phyloP scores from a whole-genome alignment of 2,329 filamentous ascomycete genomes.

The Blastomyces emzantsi region DNA sequence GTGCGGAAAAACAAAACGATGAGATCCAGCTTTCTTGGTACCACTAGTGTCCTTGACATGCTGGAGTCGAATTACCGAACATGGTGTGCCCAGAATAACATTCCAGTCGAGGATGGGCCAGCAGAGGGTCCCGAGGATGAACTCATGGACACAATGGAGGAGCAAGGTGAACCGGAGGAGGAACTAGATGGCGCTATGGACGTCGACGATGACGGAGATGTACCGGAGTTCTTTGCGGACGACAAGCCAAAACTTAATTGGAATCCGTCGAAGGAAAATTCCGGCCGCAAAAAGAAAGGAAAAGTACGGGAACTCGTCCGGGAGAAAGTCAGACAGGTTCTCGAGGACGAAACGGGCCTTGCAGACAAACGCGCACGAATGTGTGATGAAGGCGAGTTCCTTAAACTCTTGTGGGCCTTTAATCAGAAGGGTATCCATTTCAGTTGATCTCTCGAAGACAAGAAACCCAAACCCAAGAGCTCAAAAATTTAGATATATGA shows the following conservation, averaged over 20 bases:
- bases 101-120: constrained; percentile 62
- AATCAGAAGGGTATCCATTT: constrained; percentile 94
- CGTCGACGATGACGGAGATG: constrained; percentile 50
- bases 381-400: constrained; percentile 88
- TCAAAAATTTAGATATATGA: constrained; percentile 2
- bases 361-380: constrained; percentile 73
- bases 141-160: constrained; percentile 29
- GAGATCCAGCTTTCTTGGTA: constrained; percentile 69
- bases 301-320: constrained; percentile 74
- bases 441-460: constrained; percentile 41
- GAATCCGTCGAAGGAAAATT: constrained; percentile 43
- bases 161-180: constrained; percentile 33
- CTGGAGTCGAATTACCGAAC: constrained; percentile 82
- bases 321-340: constrained; percentile 74
- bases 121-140: constrained; percentile 27
- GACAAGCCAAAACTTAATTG: constrained; percentile 35
- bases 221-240: constrained; percentile 79
- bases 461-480: not conserved
- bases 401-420: constrained; percentile 72
- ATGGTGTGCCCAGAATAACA: constrained; percentile 80
- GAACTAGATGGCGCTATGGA: constrained; percentile 46
- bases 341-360: constrained; percentile 70
- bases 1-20: constrained; percentile 87
- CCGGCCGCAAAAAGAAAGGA: constrained; percentile 62
- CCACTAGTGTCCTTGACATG: constrained; percentile 70